A percentile compares a stretch with the other conserved stretches of the same genome.
These are phyloP conservation scores for Chaetomiaceae sp. DNA, from an alignment of 2,329 filamentous ascomycete species.

Conservation along the genomic window DNA sequence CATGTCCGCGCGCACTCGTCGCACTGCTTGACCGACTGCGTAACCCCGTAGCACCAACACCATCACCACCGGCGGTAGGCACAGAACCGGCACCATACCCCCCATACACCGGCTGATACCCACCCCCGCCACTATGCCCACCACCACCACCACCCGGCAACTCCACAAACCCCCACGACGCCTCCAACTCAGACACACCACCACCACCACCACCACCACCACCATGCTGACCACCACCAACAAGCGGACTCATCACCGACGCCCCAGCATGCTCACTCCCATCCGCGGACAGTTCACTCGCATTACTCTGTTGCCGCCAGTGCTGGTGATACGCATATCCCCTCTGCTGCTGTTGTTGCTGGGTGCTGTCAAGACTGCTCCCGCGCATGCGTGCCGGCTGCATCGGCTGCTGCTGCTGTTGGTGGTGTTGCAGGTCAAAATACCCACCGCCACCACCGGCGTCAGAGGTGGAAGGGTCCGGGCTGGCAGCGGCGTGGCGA, in stretches of 20 bases:
- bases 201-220: not conserved
- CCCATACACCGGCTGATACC: too few species aligned
- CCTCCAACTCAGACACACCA: constrained; percentile 29
- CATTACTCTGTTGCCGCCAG: constrained; percentile 40
- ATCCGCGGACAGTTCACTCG: constrained; percentile 38
- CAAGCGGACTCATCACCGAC: constrained; percentile 15
- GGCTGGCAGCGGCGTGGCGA: constrained; percentile 25
- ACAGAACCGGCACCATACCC: not conserved
- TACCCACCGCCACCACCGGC: constrained; percentile 17
- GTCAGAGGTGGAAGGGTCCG: constrained; percentile 22
- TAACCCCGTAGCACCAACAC: not conserved
- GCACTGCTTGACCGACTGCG: constrained; percentile 28
- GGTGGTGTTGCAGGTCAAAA: constrained; percentile 20
- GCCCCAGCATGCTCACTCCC: constrained; percentile 27
- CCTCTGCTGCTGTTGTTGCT: constrained; percentile 15
- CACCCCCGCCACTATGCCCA: too few species aligned
- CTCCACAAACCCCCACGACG: not conserved
- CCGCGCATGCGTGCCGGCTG: constrained; percentile 20
- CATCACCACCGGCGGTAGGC: too few species aligned
- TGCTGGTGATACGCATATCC: constrained; percentile 30
- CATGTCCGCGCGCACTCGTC: constrained; percentile 22
- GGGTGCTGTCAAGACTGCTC: constrained; percentile 37
- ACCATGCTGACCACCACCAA: not conserved
- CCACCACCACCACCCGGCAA: not conserved
- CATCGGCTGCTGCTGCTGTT: constrained; percentile 13